Evolutionary conservation across 768 basidiomycete species (phyloP).

Genomic region (Royoungia palumana): DNA sequence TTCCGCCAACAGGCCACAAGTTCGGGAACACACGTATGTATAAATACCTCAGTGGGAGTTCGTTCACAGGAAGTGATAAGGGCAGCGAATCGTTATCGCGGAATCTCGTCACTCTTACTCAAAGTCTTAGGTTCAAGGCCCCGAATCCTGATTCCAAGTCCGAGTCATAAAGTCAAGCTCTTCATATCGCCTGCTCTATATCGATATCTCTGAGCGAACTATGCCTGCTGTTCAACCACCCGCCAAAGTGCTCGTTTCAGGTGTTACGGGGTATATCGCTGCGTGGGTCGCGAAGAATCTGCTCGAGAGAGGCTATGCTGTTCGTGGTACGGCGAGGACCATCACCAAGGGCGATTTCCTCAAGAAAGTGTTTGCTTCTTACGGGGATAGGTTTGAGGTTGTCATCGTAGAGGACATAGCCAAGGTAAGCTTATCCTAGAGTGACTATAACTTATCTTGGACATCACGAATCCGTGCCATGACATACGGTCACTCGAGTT

Average conservation of each 20-base stretch:
- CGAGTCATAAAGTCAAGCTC: not conserved
- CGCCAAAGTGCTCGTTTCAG: constrained; percentile 30
- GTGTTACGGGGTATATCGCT: constrained; percentile 27
- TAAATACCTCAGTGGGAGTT: no score
- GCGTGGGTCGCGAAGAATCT: constrained; percentile 52
- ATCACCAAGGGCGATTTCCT: constrained; percentile 57
- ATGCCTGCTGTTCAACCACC: constrained; percentile 28
- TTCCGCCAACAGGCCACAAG: not conserved
- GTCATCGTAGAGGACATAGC: constrained; percentile 70
- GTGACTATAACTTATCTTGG: not conserved
- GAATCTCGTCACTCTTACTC: no score
- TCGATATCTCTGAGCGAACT: not conserved
- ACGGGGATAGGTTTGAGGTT: constrained; percentile 58
- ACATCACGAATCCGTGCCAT: not conserved
- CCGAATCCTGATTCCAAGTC: no score
- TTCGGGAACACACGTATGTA: no score
- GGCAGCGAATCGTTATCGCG: no score
- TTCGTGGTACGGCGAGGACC: constrained; percentile 67
- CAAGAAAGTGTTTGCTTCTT: constrained; percentile 47
- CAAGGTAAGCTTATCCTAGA: constrained; percentile 31
- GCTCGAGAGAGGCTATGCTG: constrained; percentile 58
- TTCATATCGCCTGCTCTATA: not conserved
- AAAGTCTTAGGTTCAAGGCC: no score
- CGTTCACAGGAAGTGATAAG: no score
- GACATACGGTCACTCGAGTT: no score